Evolutionary conservation across 208 protist genomes (phyloP).

Genomic region (Lotmaria passim): DNA sequence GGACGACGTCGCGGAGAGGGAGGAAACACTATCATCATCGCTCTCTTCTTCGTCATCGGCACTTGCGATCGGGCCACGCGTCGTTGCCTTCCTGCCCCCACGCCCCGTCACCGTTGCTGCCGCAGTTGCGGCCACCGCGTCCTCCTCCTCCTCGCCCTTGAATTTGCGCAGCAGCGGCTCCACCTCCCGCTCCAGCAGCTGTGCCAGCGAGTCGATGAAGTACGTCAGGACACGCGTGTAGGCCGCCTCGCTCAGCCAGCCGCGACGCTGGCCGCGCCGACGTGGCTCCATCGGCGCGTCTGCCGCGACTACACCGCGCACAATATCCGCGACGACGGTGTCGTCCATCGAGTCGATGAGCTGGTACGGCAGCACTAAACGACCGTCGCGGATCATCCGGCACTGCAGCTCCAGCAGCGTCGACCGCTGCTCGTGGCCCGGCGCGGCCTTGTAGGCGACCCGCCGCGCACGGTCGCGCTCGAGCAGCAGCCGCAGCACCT

Average conservation of each 20-base stretch:
- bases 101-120: background rate
- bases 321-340: constrained; percentile 36
- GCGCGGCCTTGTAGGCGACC: constrained; percentile 22
- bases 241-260: constrained; percentile 55
- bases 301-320: constrained; percentile 10
- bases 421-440: constrained; percentile 23
- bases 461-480: constrained; percentile 20
- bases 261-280: constrained; percentile 33
- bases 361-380: constrained; percentile 38
- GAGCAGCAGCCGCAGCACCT: constrained; percentile 45
- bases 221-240: constrained; percentile 40
- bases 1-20: constrained; percentile 25
- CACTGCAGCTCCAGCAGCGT: constrained; percentile 50
- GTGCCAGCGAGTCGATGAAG: constrained; percentile 39
- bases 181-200: constrained; percentile 53
- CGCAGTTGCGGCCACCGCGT: too few species aligned
- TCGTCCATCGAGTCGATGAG: constrained; percentile 62
- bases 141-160: constrained; percentile 11
- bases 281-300: constrained; percentile 32
- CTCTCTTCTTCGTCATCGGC: constrained; percentile 11
- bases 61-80: background rate
- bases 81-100: background rate
- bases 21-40: constrained; percentile 13
- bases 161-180: constrained; percentile 48
- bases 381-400: constrained; percentile 35